These are phyloP conservation scores for Parachaetomium inaequale DNA, from an alignment of 495 filamentous ascomycete species.

Conservation along the genomic window DNA sequence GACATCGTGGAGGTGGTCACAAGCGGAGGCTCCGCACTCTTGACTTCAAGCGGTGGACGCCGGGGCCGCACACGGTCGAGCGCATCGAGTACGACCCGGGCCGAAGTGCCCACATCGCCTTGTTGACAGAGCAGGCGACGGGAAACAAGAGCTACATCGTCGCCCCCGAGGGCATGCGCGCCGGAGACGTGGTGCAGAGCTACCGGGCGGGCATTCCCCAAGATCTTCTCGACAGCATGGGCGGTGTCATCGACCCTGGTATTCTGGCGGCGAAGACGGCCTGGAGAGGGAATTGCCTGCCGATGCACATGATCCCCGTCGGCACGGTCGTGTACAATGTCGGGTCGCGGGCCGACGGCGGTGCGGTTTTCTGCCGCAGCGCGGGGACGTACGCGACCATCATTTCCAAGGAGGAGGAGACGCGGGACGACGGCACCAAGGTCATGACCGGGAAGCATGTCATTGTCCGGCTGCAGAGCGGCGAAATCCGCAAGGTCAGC, in stretches of 20 bases:
- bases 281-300: slow-evolving; percentile 91
- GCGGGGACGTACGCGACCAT: slow-evolving; percentile 89
- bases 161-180: slow-evolving; percentile 87
- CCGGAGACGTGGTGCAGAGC: slow-evolving; percentile 85
- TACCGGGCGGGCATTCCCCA: slow-evolving; percentile 84
- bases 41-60: slow-evolving; percentile 71
- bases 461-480: slow-evolving; percentile 80
- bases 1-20: slow-evolving; percentile 86
- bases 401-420: slow-evolving; percentile 74
- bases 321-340: slow-evolving; percentile 89
- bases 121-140: slow-evolving; percentile 68
- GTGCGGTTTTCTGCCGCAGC: slow-evolving; percentile 86
- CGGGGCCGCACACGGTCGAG: slow-evolving; percentile 82
- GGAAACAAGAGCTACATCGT: slow-evolving; percentile 80
- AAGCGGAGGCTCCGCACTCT: slow-evolving; percentile 88
- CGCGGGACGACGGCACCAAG: slow-evolving; percentile 52
- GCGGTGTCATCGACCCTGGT: slow-evolving; percentile 85
- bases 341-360: slow-evolving; percentile 65
- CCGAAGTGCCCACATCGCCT: slow-evolving; percentile 87
- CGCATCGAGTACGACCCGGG: slow-evolving; percentile 95
- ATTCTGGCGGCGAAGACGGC: slow-evolving; percentile 91
- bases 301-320: slow-evolving; percentile 88
- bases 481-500: slow-evolving; percentile 82
- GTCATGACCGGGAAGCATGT: slow-evolving; percentile 62
- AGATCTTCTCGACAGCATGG: slow-evolving; percentile 82